Conservation (phyloP, 176 grass and related monocot species). For the Triticum monococcum region DNA sequence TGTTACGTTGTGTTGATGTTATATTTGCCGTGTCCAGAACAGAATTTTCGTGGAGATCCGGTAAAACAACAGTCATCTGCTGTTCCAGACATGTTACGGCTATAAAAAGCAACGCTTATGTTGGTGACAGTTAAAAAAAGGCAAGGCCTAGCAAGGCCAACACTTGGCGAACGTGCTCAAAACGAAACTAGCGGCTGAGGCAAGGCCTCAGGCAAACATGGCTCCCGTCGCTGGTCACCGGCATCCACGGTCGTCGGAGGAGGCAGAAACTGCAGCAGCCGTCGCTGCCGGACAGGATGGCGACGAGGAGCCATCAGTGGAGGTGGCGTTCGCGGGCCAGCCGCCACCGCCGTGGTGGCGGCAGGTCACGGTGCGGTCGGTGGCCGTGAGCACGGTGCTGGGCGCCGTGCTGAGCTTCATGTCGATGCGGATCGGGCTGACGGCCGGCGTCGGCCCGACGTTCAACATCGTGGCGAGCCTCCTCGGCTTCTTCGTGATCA, state of each 20-base stretch:
- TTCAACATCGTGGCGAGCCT: constrained; percentile 55
- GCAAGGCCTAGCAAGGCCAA: constrained; percentile 6
- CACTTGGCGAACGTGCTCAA: background rate
- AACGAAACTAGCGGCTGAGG: background rate
- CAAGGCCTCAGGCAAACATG: background rate
- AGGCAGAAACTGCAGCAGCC: background rate
- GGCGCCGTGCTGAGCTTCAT: constrained; percentile 48
- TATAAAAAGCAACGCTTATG: constrained; percentile 32
- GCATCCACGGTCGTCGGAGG: background rate
- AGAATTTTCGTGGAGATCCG: background rate
- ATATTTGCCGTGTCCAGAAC: background rate
- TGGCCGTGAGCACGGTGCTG: constrained; percentile 30
- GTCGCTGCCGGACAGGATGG: background rate
- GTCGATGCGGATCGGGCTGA: constrained; percentile 49
- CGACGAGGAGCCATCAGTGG: constrained; percentile 34
- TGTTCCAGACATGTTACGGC: background rate
- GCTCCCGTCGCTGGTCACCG: background rate
- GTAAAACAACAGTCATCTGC: background rate
- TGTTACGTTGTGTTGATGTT: background rate
- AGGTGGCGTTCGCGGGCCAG: constrained; percentile 30
- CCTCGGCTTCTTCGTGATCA: constrained; percentile 41
- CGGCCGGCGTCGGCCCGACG: constrained; percentile 37
- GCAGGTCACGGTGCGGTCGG: constrained; percentile 41
- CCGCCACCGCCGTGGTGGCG: constrained; percentile 30
- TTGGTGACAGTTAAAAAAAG: background rate